These are phyloP conservation scores for Neurospora sp. DNA, from an alignment of 495 filamentous ascomycete species.

Conservation along the genomic window DNA sequence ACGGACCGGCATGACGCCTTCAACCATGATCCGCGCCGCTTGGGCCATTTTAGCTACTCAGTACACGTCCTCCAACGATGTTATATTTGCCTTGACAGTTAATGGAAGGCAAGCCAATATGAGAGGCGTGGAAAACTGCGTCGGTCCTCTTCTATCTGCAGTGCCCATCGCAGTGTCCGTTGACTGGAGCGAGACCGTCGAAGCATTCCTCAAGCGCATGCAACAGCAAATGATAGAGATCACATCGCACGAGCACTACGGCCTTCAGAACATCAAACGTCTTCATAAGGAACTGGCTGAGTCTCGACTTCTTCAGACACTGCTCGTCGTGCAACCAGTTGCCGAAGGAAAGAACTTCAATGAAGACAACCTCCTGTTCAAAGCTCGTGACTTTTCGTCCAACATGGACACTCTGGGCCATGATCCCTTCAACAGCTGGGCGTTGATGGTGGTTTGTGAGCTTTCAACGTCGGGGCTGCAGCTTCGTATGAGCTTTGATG, in stretches of 20 bases:
- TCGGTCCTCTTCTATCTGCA: conserved; percentile 47
- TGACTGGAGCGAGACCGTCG: not conserved
- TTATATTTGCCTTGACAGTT: conserved; percentile 32
- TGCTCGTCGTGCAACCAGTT: not conserved
- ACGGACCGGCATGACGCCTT: conserved; percentile 2
- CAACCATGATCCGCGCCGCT: conserved; percentile 29
- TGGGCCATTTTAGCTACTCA: conserved; percentile 32
- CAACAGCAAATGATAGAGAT: not conserved
- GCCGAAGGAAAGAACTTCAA: not conserved
- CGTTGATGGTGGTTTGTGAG: conserved; percentile 26
- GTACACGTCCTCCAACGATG: conserved; percentile 29
- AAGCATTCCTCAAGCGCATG: not conserved
- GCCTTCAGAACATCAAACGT: not conserved
- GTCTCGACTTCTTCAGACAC: not conserved
- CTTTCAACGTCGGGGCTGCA: not conserved
- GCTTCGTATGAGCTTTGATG: not conserved
- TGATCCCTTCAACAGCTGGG: not conserved
- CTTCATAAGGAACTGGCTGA: not conserved
- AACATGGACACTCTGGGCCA: not conserved
- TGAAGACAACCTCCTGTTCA: not conserved
- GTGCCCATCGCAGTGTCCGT: conserved; percentile 37
- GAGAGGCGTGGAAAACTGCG: conserved; percentile 33
- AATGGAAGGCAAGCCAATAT: conserved; percentile 37
- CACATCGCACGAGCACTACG: not conserved
- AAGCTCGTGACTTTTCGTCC: not conserved